Evolutionary conservation across 2,329 filamentous ascomycete species (phyloP).

Genomic region (Didymella segeticola): DNA sequence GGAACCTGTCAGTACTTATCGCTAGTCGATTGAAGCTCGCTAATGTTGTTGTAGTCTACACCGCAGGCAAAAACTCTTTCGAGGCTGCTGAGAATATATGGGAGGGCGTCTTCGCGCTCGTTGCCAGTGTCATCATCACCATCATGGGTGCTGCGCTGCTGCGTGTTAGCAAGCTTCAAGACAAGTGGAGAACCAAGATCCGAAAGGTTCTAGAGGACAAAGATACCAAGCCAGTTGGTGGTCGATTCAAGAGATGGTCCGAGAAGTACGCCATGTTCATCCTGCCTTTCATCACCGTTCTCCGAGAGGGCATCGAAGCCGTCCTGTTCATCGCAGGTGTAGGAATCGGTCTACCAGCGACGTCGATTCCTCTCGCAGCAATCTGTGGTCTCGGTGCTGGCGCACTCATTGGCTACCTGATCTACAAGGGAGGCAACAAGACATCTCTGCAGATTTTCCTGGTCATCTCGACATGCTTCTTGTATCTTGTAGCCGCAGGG

Average conservation of each 20-base stretch:
- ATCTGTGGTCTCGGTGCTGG: slow-evolving; percentile 75
- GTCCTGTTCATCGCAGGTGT: slow-evolving; percentile 88
- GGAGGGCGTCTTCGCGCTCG: slow-evolving; percentile 78
- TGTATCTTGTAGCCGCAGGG: slow-evolving; percentile 84
- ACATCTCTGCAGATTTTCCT: slow-evolving; percentile 77
- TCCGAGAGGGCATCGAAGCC: slow-evolving; percentile 84
- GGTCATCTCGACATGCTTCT: slow-evolving; percentile 79
- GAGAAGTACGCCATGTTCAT: slow-evolving; percentile 88
- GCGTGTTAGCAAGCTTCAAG: slow-evolving; percentile 80
- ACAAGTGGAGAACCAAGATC: slow-evolving; percentile 88
- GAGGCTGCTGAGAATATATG: slow-evolving; percentile 74
- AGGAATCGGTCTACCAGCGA: slow-evolving; percentile 75
- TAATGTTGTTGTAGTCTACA: slow-evolving; percentile 60
- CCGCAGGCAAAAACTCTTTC: slow-evolving; percentile 71
- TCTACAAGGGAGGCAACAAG: slow-evolving; percentile 77
- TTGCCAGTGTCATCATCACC: slow-evolving; percentile 81
- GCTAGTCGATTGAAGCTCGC: not conserved
- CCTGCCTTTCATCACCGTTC: slow-evolving; percentile 85
- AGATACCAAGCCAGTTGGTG: slow-evolving; percentile 50
- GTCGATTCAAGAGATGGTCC: slow-evolving; percentile 66
- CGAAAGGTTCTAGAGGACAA: slow-evolving; percentile 69
- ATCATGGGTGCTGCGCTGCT: slow-evolving; percentile 81
- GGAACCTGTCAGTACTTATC: slow-evolving; percentile 58
- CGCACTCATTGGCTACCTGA: slow-evolving; percentile 69
- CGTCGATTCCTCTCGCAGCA: slow-evolving; percentile 78